phyloP scores from a whole-genome alignment of 148 eudicot genomes.

The Chenopodium formosanum region DNA sequence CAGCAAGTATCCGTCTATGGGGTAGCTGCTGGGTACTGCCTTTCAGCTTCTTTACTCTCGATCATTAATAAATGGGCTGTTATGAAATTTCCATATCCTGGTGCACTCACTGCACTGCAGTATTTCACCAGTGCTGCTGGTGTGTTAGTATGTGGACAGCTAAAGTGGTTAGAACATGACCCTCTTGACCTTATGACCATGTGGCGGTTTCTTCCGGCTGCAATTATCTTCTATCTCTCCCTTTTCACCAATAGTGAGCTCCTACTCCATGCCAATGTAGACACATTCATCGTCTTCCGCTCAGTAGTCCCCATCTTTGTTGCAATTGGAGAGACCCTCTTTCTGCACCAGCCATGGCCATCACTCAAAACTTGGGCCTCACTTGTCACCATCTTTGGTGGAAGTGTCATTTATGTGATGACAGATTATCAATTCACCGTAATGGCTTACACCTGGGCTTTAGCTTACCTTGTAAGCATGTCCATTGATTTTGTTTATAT shows the following conservation, averaged over 20 bases:
- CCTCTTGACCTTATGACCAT: conserved; percentile 65
- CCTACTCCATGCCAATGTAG: conserved; percentile 93
- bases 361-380: conserved; percentile 81
- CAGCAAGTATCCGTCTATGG: conserved; percentile 88
- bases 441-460: conserved; percentile 90
- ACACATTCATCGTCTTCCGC: conserved; percentile 90
- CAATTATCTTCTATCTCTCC: conserved; percentile 88
- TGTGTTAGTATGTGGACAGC: conserved; percentile 60
- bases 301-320: conserved; percentile 97
- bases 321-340: conserved; percentile 88
- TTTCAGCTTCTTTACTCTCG: conserved; percentile 87
- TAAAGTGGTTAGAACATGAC: conserved; percentile 68
- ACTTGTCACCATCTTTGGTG: conserved; percentile 80
- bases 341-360: conserved; percentile 96
- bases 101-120: conserved; percentile 88
- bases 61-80: conserved; percentile 96
- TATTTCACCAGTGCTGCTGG: conserved; percentile 90
- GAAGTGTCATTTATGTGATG: conserved; percentile 79
- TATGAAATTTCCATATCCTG: conserved; percentile 95
- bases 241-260: conserved; percentile 97
- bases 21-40: conserved; percentile 88
- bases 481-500: conserved; percentile 95
- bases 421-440: conserved; percentile 94
- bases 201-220: conserved; percentile 95
- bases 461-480: conserved; percentile 93